Evolutionary conservation across 1,284 basidiomycete species (phyloP).

Genomic region (Moniliophthora roreri): DNA sequence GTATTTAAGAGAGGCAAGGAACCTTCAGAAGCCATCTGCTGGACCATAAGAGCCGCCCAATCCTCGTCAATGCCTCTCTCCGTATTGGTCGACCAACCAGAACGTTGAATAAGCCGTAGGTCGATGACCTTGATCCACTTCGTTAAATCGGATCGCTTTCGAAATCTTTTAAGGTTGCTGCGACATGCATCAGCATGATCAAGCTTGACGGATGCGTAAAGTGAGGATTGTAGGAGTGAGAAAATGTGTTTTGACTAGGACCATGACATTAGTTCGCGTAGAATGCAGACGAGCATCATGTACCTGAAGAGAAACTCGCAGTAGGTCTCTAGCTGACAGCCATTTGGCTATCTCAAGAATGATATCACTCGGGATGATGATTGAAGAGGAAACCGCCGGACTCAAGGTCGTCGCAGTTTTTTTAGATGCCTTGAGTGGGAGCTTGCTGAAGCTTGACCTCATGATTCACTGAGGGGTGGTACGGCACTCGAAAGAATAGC

Average conservation of each 20-base stretch:
- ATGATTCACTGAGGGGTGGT: too few species aligned
- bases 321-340: conserved; percentile 9
- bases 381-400: too few species aligned
- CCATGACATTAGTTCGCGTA: background rate
- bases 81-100: conserved; percentile 15
- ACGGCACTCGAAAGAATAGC: too few species aligned
- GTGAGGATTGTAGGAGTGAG: conserved; percentile 7
- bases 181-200: conserved; percentile 15
- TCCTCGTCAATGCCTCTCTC: conserved; percentile 16
- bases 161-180: conserved; percentile 12
- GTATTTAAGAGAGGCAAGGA: conserved; percentile 12
- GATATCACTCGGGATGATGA: conserved; percentile 19
- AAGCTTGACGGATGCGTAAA: conserved; percentile 17
- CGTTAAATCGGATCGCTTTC: conserved; percentile 11
- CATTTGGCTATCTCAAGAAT: conserved; percentile 15
- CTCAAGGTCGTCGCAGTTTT: too few species aligned
- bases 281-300: background rate
- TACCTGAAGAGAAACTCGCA: conserved; percentile 16
- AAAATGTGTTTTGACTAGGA: conserved; percentile 13
- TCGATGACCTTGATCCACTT: conserved; percentile 13
- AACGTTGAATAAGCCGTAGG: conserved; percentile 14
- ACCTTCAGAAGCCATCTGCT: conserved; percentile 15
- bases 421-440: too few species aligned
- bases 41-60: conserved; percentile 13
- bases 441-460: too few species aligned